These are phyloP conservation scores for Colletotrichum musae DNA, from an alignment of 2,329 filamentous ascomycete genomes.

Conservation along the genomic window DNA sequence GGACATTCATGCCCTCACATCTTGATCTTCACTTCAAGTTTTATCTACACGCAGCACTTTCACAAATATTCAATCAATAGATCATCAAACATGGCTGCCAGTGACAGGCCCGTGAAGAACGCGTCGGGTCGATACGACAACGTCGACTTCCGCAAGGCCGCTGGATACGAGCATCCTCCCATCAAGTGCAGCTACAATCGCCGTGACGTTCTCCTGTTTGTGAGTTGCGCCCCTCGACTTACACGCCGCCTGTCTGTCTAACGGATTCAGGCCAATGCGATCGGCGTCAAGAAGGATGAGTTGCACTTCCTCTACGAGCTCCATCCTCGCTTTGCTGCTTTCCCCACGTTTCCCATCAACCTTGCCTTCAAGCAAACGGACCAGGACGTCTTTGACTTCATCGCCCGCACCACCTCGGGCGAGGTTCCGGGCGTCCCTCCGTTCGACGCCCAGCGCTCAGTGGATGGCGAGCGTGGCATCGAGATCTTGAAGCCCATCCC, in stretches of 20 bases:
- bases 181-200: conserved; percentile 58
- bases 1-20: background rate
- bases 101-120: conserved; percentile 52
- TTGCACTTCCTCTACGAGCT: conserved; percentile 61
- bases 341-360: conserved; percentile 64
- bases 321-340: conserved; percentile 58
- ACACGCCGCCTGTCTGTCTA: background rate
- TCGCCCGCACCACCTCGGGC: conserved; percentile 51
- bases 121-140: conserved; percentile 57
- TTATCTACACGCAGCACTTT: background rate
- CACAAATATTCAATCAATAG: background rate
- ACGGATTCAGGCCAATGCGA: conserved; percentile 53
- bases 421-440: conserved; percentile 56
- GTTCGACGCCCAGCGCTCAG: conserved; percentile 57
- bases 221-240: conserved; percentile 38
- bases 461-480: conserved; percentile 59
- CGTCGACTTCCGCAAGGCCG: conserved; percentile 57
- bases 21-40: background rate
- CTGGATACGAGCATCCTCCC: conserved; percentile 53
- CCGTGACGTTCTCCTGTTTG: conserved; percentile 59
- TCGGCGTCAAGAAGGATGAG: conserved; percentile 55
- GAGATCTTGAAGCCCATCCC: conserved; percentile 56
- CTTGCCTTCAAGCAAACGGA: conserved; percentile 61
- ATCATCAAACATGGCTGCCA: conserved; percentile 32
- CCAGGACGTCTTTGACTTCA: conserved; percentile 60